Conservation (phyloP, 148 eudicot species). For the Heliamphora exappendiculata region DNA sequence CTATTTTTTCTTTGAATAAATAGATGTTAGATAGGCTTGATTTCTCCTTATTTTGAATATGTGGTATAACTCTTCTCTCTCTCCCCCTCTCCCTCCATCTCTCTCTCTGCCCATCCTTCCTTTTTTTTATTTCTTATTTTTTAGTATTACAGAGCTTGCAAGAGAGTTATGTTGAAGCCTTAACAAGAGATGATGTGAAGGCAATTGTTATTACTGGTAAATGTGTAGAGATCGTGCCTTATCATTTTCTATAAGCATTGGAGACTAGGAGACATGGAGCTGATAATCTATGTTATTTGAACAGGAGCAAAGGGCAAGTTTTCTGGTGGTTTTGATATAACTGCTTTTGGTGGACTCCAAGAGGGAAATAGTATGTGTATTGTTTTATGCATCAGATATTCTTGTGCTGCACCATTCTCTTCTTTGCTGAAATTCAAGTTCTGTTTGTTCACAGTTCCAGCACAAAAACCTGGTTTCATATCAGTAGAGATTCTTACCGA, state of each 20-base stretch:
- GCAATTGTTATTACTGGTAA: constrained; percentile 95
- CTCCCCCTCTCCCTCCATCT: not conserved
- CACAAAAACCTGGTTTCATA: constrained; percentile 68
- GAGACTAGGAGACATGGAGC: constrained; percentile 3
- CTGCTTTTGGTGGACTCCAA: constrained; percentile 71
- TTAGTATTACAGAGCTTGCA: constrained; percentile 74
- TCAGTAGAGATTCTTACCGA: constrained; percentile 81
- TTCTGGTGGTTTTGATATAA: constrained; percentile 92
- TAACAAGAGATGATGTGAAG: constrained; percentile 79
- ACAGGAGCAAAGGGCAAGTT: constrained; percentile 85
- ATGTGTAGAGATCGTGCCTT: not conserved
- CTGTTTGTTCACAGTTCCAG: constrained; percentile 34
- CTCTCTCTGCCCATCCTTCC: no score
- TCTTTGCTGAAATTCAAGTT: constrained; percentile 8
- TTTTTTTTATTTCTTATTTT: constrained; percentile 8
- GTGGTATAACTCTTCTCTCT: not conserved
- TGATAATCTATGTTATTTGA: constrained; percentile 15
- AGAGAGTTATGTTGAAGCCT: constrained; percentile 58
- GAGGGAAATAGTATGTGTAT: constrained; percentile 42
- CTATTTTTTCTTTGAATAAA: not conserved
- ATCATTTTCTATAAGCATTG: not conserved
- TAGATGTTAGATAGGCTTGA: not conserved
- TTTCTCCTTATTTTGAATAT: not conserved
- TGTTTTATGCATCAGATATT: not conserved
- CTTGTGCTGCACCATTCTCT: not conserved